phyloP scores from a whole-genome alignment of 306 rosid species.

The Geum urbanum region DNA sequence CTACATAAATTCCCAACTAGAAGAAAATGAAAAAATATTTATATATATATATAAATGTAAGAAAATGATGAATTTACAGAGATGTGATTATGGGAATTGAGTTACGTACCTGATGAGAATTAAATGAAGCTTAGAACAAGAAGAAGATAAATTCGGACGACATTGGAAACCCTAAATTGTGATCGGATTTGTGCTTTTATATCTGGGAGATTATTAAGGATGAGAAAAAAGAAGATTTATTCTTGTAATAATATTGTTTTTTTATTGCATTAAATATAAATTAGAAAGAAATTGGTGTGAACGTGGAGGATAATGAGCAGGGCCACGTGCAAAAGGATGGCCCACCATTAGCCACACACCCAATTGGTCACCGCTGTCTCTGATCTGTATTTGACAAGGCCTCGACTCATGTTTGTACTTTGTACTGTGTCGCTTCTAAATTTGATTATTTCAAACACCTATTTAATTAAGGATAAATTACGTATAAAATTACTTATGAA shows the following conservation, averaged over 20 bases:
- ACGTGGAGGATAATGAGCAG: conserved; percentile 15
- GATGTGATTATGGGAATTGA: conserved; percentile 1
- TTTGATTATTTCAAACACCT: neutral
- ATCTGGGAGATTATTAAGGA: conserved; percentile 4
- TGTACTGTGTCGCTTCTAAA: neutral
- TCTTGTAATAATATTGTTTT: neutral
- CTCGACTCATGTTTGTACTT: neutral
- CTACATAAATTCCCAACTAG: too few species aligned
- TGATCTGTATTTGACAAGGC: neutral
- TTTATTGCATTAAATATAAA: neutral
- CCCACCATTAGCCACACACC: conserved; percentile 12
- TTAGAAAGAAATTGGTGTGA: neutral
- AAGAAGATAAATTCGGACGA: conserved; percentile 15
- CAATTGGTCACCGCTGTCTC: conserved; percentile 10
- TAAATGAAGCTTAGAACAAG: conserved; percentile 31
- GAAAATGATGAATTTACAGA: neutral
- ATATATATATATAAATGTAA: too few species aligned
- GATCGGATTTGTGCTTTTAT: conserved; percentile 29
- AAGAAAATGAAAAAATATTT: too few species aligned
- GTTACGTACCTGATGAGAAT: conserved; percentile 32
- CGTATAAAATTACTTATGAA: too few species aligned
- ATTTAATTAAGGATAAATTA: too few species aligned
- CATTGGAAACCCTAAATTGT: conserved; percentile 44
- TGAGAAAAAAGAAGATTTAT: neutral
- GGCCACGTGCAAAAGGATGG: conserved; percentile 23